phyloP scores from a whole-genome alignment of 768 basidiomycete species.

The Serendipita sp. region DNA sequence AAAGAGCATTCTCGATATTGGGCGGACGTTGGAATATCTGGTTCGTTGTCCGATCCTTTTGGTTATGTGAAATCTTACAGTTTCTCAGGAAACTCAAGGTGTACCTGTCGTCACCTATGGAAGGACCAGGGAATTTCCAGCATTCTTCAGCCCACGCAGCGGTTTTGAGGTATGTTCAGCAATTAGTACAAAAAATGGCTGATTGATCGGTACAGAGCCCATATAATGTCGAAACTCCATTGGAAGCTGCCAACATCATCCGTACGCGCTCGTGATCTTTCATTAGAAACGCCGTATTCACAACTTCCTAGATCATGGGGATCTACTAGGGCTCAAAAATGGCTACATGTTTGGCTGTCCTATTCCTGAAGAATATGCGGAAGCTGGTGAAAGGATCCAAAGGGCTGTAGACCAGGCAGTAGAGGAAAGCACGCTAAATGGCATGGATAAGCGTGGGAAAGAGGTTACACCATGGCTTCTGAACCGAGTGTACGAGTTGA shows the following conservation, averaged over 20 bases:
- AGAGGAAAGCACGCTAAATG: conserved; percentile 62
- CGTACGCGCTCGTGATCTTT: conserved; percentile 23
- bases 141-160: conserved; percentile 76
- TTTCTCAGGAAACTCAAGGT: conserved; percentile 77
- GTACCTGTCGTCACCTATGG: conserved; percentile 79
- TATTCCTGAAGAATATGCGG: conserved; percentile 64
- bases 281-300: not conserved
- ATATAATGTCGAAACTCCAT: conserved; percentile 52
- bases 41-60: conserved; percentile 24
- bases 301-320: conserved; percentile 39
- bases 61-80: not conserved
- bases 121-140: conserved; percentile 69
- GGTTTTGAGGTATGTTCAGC: conserved; percentile 47
- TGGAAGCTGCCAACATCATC: conserved; percentile 55
- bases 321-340: conserved; percentile 52
- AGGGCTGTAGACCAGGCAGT: conserved; percentile 71
- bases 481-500: conserved; percentile 64
- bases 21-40: conserved; percentile 67
- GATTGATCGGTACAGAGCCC: conserved; percentile 38
- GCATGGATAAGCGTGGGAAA: conserved; percentile 66
- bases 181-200: not conserved
- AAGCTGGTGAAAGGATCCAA: conserved; percentile 52
- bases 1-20: conserved; percentile 91
- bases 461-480: conserved; percentile 93
- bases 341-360: conserved; percentile 78